Conservation (phyloP, 371 early-diverging fungal genomes). For the Mucor plumbeus region DNA sequence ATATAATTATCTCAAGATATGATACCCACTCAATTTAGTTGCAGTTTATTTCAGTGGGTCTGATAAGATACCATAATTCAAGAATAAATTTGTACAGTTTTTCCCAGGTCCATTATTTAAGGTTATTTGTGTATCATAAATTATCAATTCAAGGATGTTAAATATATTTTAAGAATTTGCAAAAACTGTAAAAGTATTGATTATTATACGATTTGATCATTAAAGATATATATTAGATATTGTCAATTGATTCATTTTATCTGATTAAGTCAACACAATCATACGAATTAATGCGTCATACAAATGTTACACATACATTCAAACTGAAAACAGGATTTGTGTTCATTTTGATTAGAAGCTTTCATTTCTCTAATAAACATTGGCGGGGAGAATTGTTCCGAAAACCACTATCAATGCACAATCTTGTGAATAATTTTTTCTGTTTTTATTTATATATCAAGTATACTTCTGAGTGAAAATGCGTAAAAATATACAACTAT, state of each 20-base stretch:
- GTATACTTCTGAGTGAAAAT: too few species aligned
- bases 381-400: too few species aligned
- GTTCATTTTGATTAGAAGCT: neutral
- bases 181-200: neutral
- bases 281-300: neutral
- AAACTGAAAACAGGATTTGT: neutral
- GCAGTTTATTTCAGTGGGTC: neutral
- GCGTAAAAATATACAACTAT: too few species aligned
- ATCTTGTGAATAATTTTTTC: too few species aligned
- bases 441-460: too few species aligned
- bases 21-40: neutral
- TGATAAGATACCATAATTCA: neutral
- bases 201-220: neutral
- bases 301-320: neutral
- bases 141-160: neutral
- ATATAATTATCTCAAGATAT: neutral
- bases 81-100: neutral
- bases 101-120: neutral
- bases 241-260: neutral
- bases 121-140: neutral
- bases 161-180: neutral
- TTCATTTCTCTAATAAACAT: too few species aligned
- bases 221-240: neutral
- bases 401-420: too few species aligned
- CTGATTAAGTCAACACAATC: neutral